These are phyloP conservation scores for Tricholoma matsutake DNA, from an alignment of 768 basidiomycete genomes.

Conservation along the genomic window DNA sequence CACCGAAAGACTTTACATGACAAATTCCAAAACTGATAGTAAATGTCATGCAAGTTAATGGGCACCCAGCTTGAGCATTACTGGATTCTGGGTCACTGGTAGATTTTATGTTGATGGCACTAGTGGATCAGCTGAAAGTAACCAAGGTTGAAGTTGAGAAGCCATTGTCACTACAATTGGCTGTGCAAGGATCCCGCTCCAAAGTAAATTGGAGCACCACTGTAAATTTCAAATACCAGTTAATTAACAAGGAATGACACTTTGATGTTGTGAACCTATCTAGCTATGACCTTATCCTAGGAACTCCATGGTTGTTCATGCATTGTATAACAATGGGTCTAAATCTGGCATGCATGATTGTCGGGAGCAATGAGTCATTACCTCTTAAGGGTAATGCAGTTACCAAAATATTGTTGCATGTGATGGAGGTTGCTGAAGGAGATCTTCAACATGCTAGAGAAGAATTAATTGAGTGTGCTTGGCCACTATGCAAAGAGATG, in stretches of 20 bases:
- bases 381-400: slow-evolving; percentile 16
- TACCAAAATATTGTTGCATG: slow-evolving; percentile 2
- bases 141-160: background rate
- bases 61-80: background rate
- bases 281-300: slow-evolving; percentile 35
- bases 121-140: background rate
- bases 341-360: too few species aligned
- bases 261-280: slow-evolving; percentile 39
- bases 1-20: background rate
- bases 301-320: slow-evolving; percentile 31
- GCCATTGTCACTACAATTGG: slow-evolving; percentile 2
- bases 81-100: background rate
- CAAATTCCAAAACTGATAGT: background rate
- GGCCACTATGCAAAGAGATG: too few species aligned
- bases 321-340: slow-evolving; percentile 27
- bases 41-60: background rate
- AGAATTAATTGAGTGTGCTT: slow-evolving; percentile 8
- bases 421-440: background rate
- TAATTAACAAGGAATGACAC: slow-evolving; percentile 9
- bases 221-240: too few species aligned
- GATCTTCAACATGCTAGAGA: background rate
- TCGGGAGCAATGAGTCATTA: background rate
- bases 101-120: background rate
- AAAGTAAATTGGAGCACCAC: slow-evolving; percentile 1
- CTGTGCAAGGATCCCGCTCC: slow-evolving; percentile 2